Evolutionary conservation across 192 early-diverging fungal species (phyloP), one percentile per base, ranked within the genome.

Genomic region (Endogone sp.): DNA sequence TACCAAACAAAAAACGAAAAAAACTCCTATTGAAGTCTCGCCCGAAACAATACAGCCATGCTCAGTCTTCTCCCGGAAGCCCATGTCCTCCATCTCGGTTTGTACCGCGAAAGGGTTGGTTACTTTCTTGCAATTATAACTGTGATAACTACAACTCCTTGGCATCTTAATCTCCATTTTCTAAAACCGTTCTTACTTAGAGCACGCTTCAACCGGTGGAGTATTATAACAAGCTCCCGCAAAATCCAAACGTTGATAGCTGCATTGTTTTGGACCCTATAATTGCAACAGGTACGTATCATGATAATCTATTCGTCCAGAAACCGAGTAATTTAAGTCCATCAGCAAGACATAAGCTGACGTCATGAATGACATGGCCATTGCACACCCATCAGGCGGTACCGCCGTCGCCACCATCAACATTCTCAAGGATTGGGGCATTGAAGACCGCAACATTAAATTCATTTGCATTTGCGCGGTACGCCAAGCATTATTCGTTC

Each of bases 161-260:
- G 63, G 26, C 24, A 6, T 1, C 16, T 31, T 29, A 65, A 25
- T 6, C 25, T 63, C 26, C 22, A 23, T 65, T 24, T 65, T 22
- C 9, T 57, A 23, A 60, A 4, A 4, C 3, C n/a, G 6, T 60
- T 23, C 27, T 4, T 60, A 4, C 31, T n/a, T 63, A 87, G 81
- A 65, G 86, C 3, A 90, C 92, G 2, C 80, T 94, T 49, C 86
- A 89, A 69, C 94, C 94, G 4, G 92, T 95, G n/a, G 94, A 95
- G 74, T 95, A 95, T 78, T 95, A 93, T 81, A 95, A 95, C 76
- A 95, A 94, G 73, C 79, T 95, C 26, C 94, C 94, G 4, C 67
- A 74, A n/a, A 67, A 75, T 9, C 89, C 89, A 63, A 81, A 82
- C 23, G 81, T 90, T 9, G 88, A 92, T 65, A 66, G 86, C 55